phyloP scores from a whole-genome alignment of 345 rosid genomes.

The Hypericum androsaemum region DNA sequence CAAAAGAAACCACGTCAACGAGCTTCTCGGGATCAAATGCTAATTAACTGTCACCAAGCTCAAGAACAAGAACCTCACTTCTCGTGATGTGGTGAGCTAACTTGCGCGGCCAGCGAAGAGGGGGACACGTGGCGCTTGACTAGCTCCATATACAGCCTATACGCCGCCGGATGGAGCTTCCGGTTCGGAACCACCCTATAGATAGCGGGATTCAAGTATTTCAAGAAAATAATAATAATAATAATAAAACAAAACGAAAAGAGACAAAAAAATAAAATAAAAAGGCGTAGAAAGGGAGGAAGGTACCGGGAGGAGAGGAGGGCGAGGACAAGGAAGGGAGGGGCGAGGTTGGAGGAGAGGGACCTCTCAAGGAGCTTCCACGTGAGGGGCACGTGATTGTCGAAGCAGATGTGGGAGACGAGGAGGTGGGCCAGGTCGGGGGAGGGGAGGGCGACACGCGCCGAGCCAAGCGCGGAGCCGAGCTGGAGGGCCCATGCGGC shows the following conservation, averaged over 20 bases:
- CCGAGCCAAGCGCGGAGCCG: background rate
- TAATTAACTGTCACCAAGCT: background rate
- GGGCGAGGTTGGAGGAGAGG: background rate
- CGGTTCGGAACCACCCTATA: constrained; percentile 74
- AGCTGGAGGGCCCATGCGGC: background rate
- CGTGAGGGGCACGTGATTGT: background rate
- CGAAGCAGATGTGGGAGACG: background rate
- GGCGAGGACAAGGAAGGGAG: constrained; percentile 3
- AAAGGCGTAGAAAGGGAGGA: background rate
- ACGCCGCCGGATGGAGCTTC: constrained; percentile 59
- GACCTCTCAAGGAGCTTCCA: constrained; percentile 7
- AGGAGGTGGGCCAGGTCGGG: background rate
- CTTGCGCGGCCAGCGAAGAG: constrained; percentile 42
- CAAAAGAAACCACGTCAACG: constrained; percentile 1
- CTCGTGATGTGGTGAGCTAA: constrained; percentile 36
- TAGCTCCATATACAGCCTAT: constrained; percentile 82
- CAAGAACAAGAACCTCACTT: constrained; percentile 28
- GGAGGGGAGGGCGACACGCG: background rate
- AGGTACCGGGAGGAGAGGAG: constrained; percentile 3
- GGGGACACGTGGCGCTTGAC: constrained; percentile 51
- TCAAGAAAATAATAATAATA: too few relatives aligned
- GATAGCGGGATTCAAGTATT: too few relatives aligned
- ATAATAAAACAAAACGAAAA: background rate
- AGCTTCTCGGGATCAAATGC: constrained; percentile 1
- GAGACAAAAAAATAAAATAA: background rate